phyloP scores from a whole-genome alignment of 139 green algal genomes.

The Pleodorina starrii region DNA sequence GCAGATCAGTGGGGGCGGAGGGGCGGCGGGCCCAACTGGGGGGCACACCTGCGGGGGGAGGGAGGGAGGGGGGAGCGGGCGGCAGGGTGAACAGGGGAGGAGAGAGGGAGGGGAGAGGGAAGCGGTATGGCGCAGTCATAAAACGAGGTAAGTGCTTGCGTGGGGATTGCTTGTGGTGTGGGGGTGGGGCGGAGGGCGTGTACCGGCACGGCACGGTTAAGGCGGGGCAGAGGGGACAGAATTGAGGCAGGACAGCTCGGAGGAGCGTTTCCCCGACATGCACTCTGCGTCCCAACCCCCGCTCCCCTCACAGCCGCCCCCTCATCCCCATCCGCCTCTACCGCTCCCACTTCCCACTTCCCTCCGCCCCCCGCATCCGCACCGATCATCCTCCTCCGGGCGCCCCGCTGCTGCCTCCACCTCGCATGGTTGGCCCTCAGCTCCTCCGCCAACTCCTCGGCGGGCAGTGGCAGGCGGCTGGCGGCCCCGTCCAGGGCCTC shows the following conservation, averaged over 20 bases:
- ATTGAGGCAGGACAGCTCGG: too few species aligned
- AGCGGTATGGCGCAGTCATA: too few species aligned
- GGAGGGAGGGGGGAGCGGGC: too few species aligned
- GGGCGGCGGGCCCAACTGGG: constrained; percentile 70
- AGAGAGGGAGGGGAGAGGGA: too few species aligned
- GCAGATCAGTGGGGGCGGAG: constrained; percentile 25
- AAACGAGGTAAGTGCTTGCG: too few species aligned
- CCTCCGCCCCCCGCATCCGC: not conserved
- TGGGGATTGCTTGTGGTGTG: too few species aligned
- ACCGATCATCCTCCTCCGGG: constrained; percentile 12
- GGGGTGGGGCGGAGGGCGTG: too few species aligned
- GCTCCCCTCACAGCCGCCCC: not conserved
- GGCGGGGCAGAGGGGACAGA: too few species aligned
- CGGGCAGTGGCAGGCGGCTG: not conserved
- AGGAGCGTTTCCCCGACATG: too few species aligned
- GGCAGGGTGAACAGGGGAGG: too few species aligned
- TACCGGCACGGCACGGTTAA: too few species aligned
- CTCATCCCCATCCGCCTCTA: not conserved
- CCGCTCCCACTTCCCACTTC: not conserved
- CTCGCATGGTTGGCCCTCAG: not conserved
- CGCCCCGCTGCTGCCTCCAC: constrained; percentile 28
- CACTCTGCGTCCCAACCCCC: too few species aligned
- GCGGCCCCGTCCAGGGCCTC: constrained; percentile 4
- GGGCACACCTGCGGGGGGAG: constrained; percentile 64
- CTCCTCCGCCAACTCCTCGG: constrained; percentile 4